Evolutionary conservation across 129 eudicot species (phyloP).

Genomic region (Artemisia argyi): DNA sequence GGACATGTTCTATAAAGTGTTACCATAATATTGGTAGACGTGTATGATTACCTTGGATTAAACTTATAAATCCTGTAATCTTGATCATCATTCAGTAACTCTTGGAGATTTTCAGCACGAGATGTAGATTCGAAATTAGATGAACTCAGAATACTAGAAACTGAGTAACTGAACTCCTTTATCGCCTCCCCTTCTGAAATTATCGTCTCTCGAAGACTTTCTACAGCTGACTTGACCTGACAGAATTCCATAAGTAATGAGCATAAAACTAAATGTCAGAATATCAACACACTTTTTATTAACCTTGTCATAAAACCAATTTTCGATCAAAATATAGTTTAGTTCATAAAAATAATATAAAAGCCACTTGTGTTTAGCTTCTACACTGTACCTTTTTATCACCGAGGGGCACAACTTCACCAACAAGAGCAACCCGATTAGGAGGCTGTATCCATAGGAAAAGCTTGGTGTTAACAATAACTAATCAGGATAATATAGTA

Average conservation of each 20-base stretch:
- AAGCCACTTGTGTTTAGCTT: conserved; percentile 1
- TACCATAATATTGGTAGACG: not conserved
- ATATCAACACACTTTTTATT: not conserved
- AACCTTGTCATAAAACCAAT: not conserved
- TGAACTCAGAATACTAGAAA: conserved; percentile 62
- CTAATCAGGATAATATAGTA: conserved; percentile 11
- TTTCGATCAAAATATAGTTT: conserved; percentile 5
- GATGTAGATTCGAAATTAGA: conserved; percentile 59
- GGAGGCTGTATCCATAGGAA: conserved; percentile 60
- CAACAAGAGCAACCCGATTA: conserved; percentile 78
- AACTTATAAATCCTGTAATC: conserved; percentile 56
- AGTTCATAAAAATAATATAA: conserved; percentile 5
- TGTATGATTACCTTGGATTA: conserved; percentile 49
- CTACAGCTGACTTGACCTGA: conserved; percentile 63
- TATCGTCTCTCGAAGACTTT: conserved; percentile 56
- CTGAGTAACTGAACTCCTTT: conserved; percentile 54
- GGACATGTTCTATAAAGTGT: no score
- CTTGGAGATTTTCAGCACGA: conserved; percentile 70
- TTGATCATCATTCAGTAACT: conserved; percentile 50
- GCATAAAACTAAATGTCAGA: conserved; percentile 19
- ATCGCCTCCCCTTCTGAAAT: conserved; percentile 57
- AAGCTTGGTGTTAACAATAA: conserved; percentile 16
- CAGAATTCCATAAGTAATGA: conserved; percentile 12
- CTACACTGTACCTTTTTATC: conserved; percentile 65
- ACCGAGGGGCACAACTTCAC: conserved; percentile 59